phyloP scores from a whole-genome alignment of 2,329 filamentous ascomycete genomes.

The Arthrinium phaeospermum region DNA sequence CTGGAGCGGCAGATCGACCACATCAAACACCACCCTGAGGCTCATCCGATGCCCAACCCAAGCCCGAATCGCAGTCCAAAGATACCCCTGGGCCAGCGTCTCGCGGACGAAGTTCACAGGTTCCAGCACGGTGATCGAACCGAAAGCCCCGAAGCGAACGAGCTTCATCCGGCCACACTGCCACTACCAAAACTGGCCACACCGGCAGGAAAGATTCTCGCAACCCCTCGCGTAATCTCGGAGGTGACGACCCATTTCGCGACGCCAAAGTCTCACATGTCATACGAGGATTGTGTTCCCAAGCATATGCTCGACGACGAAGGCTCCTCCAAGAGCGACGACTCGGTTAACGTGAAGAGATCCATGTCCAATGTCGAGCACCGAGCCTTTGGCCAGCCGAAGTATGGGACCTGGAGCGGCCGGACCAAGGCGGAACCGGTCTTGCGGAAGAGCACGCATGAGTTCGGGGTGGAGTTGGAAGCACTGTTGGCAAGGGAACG shows the following conservation, averaged over 20 bases:
- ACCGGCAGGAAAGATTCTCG: background rate
- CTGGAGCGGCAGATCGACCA: slow-evolving; percentile 39
- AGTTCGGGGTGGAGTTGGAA: slow-evolving; percentile 30
- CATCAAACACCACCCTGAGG: slow-evolving; percentile 33
- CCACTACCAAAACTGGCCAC: background rate
- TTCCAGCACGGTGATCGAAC: slow-evolving; percentile 26
- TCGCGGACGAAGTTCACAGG: slow-evolving; percentile 36
- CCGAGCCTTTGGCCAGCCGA: slow-evolving; percentile 11
- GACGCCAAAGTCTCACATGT: slow-evolving; percentile 28
- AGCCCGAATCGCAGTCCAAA: slow-evolving; percentile 20
- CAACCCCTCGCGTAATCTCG: slow-evolving; percentile 19
- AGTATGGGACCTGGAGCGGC: slow-evolving; percentile 32
- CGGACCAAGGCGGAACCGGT: slow-evolving; percentile 23
- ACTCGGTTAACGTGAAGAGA: slow-evolving; percentile 20
- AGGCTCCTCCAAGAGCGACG: slow-evolving; percentile 21
- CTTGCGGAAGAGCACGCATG: slow-evolving; percentile 28
- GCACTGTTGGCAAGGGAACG: slow-evolving; percentile 25
- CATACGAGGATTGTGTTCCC: slow-evolving; percentile 36
- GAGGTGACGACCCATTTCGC: slow-evolving; percentile 25
- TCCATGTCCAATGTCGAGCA: slow-evolving; percentile 19
- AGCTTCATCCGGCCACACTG: background rate
- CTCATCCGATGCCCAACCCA: background rate
- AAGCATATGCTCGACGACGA: slow-evolving; percentile 33
- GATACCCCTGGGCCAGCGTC: slow-evolving; percentile 30
- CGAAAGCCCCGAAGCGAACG: slow-evolving; percentile 21